A percentile compares a stretch with the other conserved stretches of the same genome.
These are phyloP conservation scores for Sporothrix curviconia DNA, from an alignment of 2,329 filamentous ascomycete species.

Conservation along the genomic window DNA sequence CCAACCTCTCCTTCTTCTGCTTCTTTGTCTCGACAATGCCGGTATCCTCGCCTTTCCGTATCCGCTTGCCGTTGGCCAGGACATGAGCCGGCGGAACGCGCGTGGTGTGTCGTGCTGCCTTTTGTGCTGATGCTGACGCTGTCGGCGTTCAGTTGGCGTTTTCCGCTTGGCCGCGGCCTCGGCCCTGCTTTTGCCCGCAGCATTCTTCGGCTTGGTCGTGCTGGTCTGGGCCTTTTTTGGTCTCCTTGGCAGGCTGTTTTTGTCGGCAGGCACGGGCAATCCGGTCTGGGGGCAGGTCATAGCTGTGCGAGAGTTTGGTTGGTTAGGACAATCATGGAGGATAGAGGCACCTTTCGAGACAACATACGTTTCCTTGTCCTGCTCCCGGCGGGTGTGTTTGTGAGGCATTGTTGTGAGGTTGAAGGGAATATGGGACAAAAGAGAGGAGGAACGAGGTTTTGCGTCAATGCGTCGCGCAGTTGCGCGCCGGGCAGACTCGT, in stretches of 20 bases:
- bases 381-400: slow-evolving; percentile 68
- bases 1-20: slow-evolving; percentile 28
- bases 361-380: slow-evolving; percentile 46
- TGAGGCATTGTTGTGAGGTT: slow-evolving; percentile 59
- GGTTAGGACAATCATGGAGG: no score
- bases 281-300: slow-evolving; percentile 44
- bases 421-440: no score
- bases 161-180: slow-evolving; percentile 40
- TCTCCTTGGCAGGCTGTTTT: slow-evolving; percentile 19
- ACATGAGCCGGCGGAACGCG: slow-evolving; percentile 81
- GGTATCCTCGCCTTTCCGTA: slow-evolving; percentile 63
- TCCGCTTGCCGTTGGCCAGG: slow-evolving; percentile 58
- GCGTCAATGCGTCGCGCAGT: no score
- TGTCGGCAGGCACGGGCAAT: slow-evolving; percentile 45
- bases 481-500: no score
- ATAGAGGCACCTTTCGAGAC: not conserved
- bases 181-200: not conserved
- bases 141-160: slow-evolving; percentile 30
- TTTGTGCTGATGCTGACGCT: slow-evolving; percentile 22
- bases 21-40: slow-evolving; percentile 36
- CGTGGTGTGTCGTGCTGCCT: slow-evolving; percentile 72
- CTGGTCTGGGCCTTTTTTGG: slow-evolving; percentile 21
- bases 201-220: slow-evolving; percentile 21
- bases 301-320: slow-evolving; percentile 29
- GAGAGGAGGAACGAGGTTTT: no score